Evolutionary conservation across 2,329 filamentous ascomycete genomes (phyloP).

Genomic region (Penicillium capsulatum): DNA sequence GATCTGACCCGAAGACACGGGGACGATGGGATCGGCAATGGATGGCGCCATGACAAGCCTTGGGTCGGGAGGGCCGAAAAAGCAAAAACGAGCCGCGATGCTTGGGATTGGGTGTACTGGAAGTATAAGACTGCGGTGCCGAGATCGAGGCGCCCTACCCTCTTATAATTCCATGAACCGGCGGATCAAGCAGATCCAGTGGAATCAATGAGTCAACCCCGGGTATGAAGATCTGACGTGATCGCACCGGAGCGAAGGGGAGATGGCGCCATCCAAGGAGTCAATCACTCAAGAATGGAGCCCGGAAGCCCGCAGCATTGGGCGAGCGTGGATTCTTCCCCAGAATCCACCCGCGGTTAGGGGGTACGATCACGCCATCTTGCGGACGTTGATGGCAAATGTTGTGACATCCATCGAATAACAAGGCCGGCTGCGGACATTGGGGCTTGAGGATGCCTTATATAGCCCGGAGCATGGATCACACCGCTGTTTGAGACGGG

Average conservation of each 20-base stretch:
- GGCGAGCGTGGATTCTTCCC: background rate
- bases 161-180: conserved; percentile 9
- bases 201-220: conserved; percentile 15
- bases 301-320: background rate
- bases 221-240: conserved; percentile 16
- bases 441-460: no score
- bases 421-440: no score
- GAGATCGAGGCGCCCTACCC: background rate
- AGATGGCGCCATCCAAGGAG: conserved; percentile 30
- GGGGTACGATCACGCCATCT: conserved; percentile 21
- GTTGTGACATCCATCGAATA: conserved; percentile 16
- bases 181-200: background rate
- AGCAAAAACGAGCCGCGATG: background rate
- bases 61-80: background rate
- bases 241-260: conserved; percentile 14
- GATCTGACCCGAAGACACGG: conserved; percentile 10
- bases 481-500: conserved; percentile 16
- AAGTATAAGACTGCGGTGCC: conserved; percentile 2
- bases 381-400: conserved; percentile 22
- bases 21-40: conserved; percentile 24
- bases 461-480: background rate
- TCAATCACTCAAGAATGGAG: conserved; percentile 23
- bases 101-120: conserved; percentile 1
- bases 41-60: conserved; percentile 31
- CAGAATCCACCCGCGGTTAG: conserved; percentile 8